Evolutionary conservation across 768 basidiomycete genomes (phyloP), one percentile per base, ranked within the genome.

Genomic region (Candolleomyces aberdarensis): DNA sequence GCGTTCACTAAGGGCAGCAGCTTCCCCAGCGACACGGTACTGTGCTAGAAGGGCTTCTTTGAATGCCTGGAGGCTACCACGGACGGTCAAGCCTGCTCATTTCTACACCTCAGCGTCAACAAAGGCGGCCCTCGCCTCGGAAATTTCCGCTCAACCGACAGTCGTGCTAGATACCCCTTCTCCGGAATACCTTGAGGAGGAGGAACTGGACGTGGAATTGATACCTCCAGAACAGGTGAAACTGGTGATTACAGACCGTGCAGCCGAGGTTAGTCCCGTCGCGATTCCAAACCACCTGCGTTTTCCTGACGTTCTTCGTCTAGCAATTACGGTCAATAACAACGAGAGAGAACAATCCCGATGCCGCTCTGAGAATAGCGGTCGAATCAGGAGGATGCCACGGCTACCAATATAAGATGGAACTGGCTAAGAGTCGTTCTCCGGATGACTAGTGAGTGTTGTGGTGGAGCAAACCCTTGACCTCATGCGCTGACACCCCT

Each of bases 351-450:
- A 77, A 84, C 10, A 81, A 89, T 64, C 72, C 85, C 0, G 68
- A 83, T 53, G 80, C 91, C 20, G 92, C 88, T 3, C 78, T 98
- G 22, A 80, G 95, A 64, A 82, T 98, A 64, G 79, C 86, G 0
- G 94, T 98, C 26, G 94, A 97, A 67, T 92, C 90, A 11, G 96
- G 96, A 11, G 96, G 96, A 19, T 98, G 96, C 69, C 96, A 98
- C 71, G 96, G 96, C 41, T 98, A 98, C 72, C 94, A 97, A 68
- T 97, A 98, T 74, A 96, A 92, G 66, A 85, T 98, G 83, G 86
- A 89, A 58, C 81, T 98, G 3, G 88, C 91, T 2, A 80, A 79
- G 41, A 73, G 75, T 48, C 78, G 80, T 15, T 76, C 80, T 31
- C 79, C 80, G 5, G 94, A 95, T 64, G 95, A 97, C 74, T 97